phyloP scores from a whole-genome alignment of 164 flowering plant species.

The Berberis vulgaris region DNA sequence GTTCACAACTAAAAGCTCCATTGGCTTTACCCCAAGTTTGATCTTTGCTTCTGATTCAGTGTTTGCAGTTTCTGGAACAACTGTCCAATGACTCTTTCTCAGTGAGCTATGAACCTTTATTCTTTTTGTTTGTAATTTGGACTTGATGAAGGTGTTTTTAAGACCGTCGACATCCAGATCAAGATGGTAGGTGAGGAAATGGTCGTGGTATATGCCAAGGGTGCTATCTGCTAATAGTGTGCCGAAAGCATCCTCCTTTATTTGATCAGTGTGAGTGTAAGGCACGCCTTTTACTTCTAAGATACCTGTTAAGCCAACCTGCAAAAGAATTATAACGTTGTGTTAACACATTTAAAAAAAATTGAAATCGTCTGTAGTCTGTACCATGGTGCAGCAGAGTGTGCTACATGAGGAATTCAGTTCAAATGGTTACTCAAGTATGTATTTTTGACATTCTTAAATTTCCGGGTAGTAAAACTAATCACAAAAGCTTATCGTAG shows the following conservation, averaged over 20 bases:
- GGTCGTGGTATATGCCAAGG: slow-evolving; percentile 57
- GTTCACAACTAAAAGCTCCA: slow-evolving; percentile 39
- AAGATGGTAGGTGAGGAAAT: slow-evolving; percentile 54
- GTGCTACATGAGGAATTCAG: too few relatives aligned
- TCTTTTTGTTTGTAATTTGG: slow-evolving; percentile 23
- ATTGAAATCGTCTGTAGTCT: background rate
- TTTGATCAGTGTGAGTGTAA: slow-evolving; percentile 34
- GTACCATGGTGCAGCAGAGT: too few relatives aligned
- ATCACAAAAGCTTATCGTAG: too few relatives aligned
- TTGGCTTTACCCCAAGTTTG: slow-evolving; percentile 32
- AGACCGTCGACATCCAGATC: slow-evolving; percentile 68
- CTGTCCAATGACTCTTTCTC: slow-evolving; percentile 63
- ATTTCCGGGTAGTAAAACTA: too few relatives aligned
- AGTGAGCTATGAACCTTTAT: slow-evolving; percentile 22
- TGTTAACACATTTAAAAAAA: background rate
- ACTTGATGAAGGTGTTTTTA: slow-evolving; percentile 47
- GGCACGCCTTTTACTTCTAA: slow-evolving; percentile 43
- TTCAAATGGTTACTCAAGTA: too few relatives aligned
- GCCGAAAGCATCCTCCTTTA: slow-evolving; percentile 34
- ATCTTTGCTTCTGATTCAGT: slow-evolving; percentile 44
- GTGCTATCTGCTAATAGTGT: slow-evolving; percentile 44
- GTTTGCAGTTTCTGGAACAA: slow-evolving; percentile 32
- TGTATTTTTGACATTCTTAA: too few relatives aligned
- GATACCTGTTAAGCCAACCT: slow-evolving; percentile 59
- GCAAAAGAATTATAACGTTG: background rate